Conservation (phyloP, 1,139 yeast genomes). For the Yamadazyma jaroonii region DNA sequence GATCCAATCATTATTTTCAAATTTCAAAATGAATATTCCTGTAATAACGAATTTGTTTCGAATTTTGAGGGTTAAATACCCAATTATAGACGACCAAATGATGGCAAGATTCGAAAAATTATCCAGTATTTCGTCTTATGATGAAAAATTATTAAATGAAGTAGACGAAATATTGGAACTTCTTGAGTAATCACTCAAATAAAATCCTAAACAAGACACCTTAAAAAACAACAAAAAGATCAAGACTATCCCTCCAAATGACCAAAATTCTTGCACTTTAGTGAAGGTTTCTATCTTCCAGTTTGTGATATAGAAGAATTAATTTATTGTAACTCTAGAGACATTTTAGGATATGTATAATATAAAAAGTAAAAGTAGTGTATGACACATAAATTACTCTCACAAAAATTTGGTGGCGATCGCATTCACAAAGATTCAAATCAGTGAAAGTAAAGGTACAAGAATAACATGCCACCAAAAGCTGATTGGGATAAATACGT, state of each 20-base stretch:
- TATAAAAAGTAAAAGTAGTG: neutral
- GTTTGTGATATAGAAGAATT: too few relatives aligned
- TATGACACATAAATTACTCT: too few relatives aligned
- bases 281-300: too few relatives aligned
- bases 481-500: slow-evolving; percentile 97
- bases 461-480: slow-evolving; percentile 89
- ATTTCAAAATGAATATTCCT: slow-evolving; percentile 23
- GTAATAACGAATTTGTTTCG: slow-evolving; percentile 25
- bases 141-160: neutral
- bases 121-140: neutral
- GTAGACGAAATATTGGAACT: neutral
- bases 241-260: too few relatives aligned
- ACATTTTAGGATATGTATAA: too few relatives aligned
- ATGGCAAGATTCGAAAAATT: slow-evolving; percentile 1
- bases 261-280: too few relatives aligned
- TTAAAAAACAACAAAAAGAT: too few relatives aligned
- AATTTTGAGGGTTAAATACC: slow-evolving; percentile 11
- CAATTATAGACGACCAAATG: slow-evolving; percentile 1
- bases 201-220: too few relatives aligned
- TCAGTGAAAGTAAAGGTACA: too few relatives aligned
- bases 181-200: too few relatives aligned
- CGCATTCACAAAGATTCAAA: neutral
- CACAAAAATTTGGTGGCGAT: slow-evolving; percentile 5
- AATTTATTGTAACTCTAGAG: too few relatives aligned
- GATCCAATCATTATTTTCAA: neutral